A percentile compares a stretch with the other conserved stretches of the same genome.
Conservation (phyloP, 2,329 filamentous ascomycete genomes). For the Xylaria sp. region DNA sequence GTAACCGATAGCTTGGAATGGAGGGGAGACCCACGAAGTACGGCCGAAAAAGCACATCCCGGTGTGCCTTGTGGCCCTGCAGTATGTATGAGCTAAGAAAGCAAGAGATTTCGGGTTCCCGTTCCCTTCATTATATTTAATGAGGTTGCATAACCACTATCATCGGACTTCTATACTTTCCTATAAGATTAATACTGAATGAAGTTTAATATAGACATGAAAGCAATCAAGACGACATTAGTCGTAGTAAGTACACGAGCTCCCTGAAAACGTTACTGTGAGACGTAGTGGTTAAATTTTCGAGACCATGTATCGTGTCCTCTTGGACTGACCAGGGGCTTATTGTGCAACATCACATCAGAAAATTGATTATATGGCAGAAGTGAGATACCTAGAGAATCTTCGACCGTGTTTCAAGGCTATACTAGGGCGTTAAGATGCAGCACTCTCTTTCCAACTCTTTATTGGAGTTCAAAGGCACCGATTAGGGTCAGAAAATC, state of each 20-base stretch:
- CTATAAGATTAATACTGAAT: too few species aligned
- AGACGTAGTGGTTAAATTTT: not conserved
- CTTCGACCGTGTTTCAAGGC: too few species aligned
- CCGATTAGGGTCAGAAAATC: too few species aligned
- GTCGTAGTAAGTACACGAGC: not conserved
- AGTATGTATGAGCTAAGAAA: too few species aligned
- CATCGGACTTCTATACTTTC: not conserved
- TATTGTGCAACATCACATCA: not conserved
- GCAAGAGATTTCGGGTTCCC: not conserved
- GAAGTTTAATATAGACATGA: not conserved
- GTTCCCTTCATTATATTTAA: not conserved
- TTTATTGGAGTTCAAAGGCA: too few species aligned
- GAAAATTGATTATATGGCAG: too few species aligned
- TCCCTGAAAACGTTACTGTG: not conserved
- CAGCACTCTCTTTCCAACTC: too few species aligned
- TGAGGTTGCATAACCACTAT: too few species aligned
- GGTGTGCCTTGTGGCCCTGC: not conserved
- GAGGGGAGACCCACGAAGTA: not conserved
- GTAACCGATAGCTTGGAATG: conserved; percentile 5
- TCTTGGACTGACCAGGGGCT: not conserved
- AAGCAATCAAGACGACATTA: not conserved
- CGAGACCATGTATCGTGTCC: not conserved
- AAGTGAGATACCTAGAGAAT: too few species aligned
- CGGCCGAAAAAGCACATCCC: not conserved
- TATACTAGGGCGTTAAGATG: not conserved